Conservation (phyloP, 805 yeast genomes). For the Kodamaea neixiangensis region DNA sequence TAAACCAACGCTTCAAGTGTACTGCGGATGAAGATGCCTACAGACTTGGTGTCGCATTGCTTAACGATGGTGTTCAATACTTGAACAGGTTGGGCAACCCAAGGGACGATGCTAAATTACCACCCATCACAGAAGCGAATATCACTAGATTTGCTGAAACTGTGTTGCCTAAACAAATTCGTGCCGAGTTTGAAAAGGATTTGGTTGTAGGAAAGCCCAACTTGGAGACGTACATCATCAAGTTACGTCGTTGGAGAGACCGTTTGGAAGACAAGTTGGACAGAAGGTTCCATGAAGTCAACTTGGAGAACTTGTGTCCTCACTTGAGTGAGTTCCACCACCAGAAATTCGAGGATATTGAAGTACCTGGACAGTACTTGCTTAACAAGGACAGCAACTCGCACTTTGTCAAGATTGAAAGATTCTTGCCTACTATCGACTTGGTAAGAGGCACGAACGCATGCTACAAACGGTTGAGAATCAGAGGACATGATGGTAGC, state of each 20-base stretch:
- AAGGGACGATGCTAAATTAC: conserved; percentile 82
- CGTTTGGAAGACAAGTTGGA: conserved; percentile 90
- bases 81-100: conserved; percentile 85
- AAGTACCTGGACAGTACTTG: conserved; percentile 94
- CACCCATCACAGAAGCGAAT: conserved; percentile 88
- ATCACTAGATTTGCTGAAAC: conserved; percentile 89
- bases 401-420: conserved; percentile 91
- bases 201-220: conserved; percentile 85
- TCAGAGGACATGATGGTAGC: conserved; percentile 93
- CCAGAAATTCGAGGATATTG: conserved; percentile 96
- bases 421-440: conserved; percentile 87
- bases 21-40: conserved; percentile 96
- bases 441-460: conserved; percentile 87
- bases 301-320: conserved; percentile 88
- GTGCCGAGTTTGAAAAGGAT: conserved; percentile 90
- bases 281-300: conserved; percentile 74
- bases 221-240: conserved; percentile 79
- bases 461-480: conserved; percentile 83
- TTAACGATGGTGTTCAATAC: conserved; percentile 92
- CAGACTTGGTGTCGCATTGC: conserved; percentile 84
- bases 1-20: conserved; percentile 88
- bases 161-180: conserved; percentile 82
- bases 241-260: conserved; percentile 89
- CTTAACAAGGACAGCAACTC: conserved; percentile 82
- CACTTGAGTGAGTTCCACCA: conserved; percentile 97